Evolutionary conservation across 768 basidiomycete genomes (phyloP), one percentile per base, ranked within the genome.

Genomic region (Rhodocollybia butyracea): DNA sequence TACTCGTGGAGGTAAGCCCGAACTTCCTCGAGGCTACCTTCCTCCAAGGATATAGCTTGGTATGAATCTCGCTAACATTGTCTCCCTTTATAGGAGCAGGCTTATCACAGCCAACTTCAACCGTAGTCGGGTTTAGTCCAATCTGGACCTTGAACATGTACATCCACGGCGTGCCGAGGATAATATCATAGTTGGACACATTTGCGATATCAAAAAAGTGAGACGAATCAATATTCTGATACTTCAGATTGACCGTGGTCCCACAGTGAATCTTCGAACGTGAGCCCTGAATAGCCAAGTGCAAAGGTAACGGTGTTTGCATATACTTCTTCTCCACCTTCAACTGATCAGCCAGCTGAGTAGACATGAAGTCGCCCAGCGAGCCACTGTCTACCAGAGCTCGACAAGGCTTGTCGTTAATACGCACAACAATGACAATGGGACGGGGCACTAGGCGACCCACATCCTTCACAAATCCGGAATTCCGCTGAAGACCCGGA

Each of bases 211-310:
- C 66, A 38, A 69, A 70, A 36, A 58, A 45, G 0, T 62, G 59
- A 2, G 40, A 19, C 12, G 64, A 64, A 7, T 62, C 50, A 1
- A 77, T 70, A 0, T 19, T 24, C 51, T 75, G 73, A 55, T 76
- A 77, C 21, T 60, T 40, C 11, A 77, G 58, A 0, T 63, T 13
- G 0, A 59, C 68, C 0, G 36, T 56, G 0, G 60, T 58, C 0
- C 69, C 59, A 36, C 43, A 62, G 45, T 71, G 75, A 1, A 78
- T 63, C 30, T 70, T 68, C 1, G 72, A 66, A 0, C 66, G 50
- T 0, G 75, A 77, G 0, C 76, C 77, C 19, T 70, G 66, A 0
- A 73, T 70, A 1, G 73, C 76, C 3, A 79, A 56, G 24, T 76
- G 69, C 0, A 77, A 43, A 0, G 66, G 55, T 13, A 77, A 36